Conservation (phyloP, 805 yeast genomes). For the Candida ascalaphidarum region DNA sequence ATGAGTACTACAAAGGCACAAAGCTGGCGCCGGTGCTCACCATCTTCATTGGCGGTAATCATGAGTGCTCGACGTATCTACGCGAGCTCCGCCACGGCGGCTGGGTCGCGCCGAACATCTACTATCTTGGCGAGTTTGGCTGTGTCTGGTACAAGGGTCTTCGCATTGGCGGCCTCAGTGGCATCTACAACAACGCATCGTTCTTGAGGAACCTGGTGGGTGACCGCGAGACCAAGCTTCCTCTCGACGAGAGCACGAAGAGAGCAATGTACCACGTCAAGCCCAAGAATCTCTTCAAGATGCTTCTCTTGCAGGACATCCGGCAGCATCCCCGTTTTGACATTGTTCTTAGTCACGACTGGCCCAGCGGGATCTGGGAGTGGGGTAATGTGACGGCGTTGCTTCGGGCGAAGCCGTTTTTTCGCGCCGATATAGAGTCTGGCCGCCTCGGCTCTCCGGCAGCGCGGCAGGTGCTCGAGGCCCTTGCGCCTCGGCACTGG, state of each 20-base stretch:
- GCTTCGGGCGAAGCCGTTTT: constrained; percentile 55
- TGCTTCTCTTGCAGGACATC: constrained; percentile 29
- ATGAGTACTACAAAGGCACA: constrained; percentile 54
- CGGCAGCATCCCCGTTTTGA: constrained; percentile 37
- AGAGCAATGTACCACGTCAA: constrained; percentile 70
- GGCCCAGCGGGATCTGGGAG: constrained; percentile 78
- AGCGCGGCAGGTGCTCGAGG: constrained; percentile 43
- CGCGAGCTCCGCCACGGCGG: constrained; percentile 77
- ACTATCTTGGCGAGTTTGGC: constrained; percentile 73
- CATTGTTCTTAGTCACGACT: constrained; percentile 76
- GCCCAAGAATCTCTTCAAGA: constrained; percentile 50
- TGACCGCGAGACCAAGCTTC: constrained; percentile 35
- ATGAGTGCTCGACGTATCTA: constrained; percentile 78
- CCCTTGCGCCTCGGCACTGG: constrained; percentile 66
- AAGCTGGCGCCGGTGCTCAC: constrained; percentile 68
- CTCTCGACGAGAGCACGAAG: constrained; percentile 38
- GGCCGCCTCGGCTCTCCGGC: constrained; percentile 69
- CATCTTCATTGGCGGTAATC: constrained; percentile 89
- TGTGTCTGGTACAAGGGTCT: constrained; percentile 69
- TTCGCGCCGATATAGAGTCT: constrained; percentile 51
- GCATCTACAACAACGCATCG: constrained; percentile 53
- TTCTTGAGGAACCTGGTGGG: constrained; percentile 34
- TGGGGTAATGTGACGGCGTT: constrained; percentile 51
- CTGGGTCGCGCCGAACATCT: constrained; percentile 85
- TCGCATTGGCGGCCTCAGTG: constrained; percentile 75